Evolutionary conservation across 2,329 filamentous ascomycete genomes (phyloP), one percentile per base, ranked within the genome.

Genomic region (Talaromyces verruculosus): DNA sequence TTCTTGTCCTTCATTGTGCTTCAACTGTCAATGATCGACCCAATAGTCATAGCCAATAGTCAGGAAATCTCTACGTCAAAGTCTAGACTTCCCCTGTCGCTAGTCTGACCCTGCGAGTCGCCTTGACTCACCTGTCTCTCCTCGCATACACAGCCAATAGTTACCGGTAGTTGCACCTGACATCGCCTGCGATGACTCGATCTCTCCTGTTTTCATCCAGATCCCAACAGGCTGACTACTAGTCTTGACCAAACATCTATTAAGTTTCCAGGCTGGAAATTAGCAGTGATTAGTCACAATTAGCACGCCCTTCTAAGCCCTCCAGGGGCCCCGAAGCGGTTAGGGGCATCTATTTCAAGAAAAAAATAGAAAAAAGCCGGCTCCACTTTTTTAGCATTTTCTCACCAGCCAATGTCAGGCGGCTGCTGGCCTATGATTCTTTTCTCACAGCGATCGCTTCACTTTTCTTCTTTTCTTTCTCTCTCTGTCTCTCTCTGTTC

Each of bases 321-420:
- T 57, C 53, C n/a, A 15, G n/a, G 5, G n/a, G 17, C n/a, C 47
- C 30, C 33, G 33, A 57, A 37, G n/a, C 53, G 53, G 53, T 15
- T 57, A 57, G 33, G 53, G 53, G 10, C 53, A 57, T 57, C 53
- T 39, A 57, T 57, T 57, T 57, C 53, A 57, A 57, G 53, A 57
- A 58, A 49, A 53, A 63, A 53, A 33, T 53, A 53, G 49, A 53
- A 63, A 63, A 53, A 41, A 37, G 11, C 22, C 3, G 35, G 49
- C 39, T 64, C 62, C 62, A 64, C 62, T 58, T 43, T 62, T 57
- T 37, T 63, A 43, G 37, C 51, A 47, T 64, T 64, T 64, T 58
- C 62, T 22, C 30, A 43, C 51, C 47, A 51, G 47, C 47, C 47
- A 51, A 51, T 51, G 47, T 51, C 45, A 25, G 43, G 19, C 30